Base-by-base conservation (phyloP, 139 green algal species). In the Haematococcus lacustris region DNA sequence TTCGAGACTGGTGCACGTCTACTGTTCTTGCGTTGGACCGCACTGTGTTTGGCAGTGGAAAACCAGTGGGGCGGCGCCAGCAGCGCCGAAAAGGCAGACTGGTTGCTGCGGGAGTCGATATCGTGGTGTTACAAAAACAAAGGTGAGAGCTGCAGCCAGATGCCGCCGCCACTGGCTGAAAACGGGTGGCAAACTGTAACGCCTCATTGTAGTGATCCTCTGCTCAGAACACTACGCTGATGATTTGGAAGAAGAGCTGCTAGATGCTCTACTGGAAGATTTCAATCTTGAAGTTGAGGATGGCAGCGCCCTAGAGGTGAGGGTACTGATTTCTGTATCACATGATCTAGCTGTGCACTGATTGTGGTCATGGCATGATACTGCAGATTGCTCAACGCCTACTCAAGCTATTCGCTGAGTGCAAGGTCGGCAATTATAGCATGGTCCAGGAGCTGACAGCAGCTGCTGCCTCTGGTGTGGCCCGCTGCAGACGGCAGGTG, bases 41-140 rank as follows among this genome's bases (percentile, higher is more conserved):
- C 93, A 23, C 83, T 98, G 57, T 67, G 76, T 51, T 80, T 98
- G 37, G 93, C 92, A 23, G 83, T 98, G 33, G 84, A 93, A 62
- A 92, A 97, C 70, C 70, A 91, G 66, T 98, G 93, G 93, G 93
- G 93, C 1, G 93, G 93, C 0, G 50, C 57, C 41, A 72, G 84
- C 41, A 94, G 86, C 59, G 61, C 26, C 1, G 77, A 91, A 7
- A 98, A 97, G 71, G 92, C 85, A 26, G 41, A 91, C 25, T 66
- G 81, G 7, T 62, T 97, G 13, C 76, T 88, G 37, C 62, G 85
- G 1, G 89, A 98, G 3, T 77, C 91, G 2, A 38, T 95, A 2
- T n/a, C 86, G 3, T 97, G 91, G 90, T 96, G 97, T 66, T 93
- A 93, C 72, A 79, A 75, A 5, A 82, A 82, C 25, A 91, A 88